A percentile compares a stretch with the other conserved stretches of the same genome.
Conservation (phyloP, 805 yeast genomes). For the Starmerella geochares region DNA sequence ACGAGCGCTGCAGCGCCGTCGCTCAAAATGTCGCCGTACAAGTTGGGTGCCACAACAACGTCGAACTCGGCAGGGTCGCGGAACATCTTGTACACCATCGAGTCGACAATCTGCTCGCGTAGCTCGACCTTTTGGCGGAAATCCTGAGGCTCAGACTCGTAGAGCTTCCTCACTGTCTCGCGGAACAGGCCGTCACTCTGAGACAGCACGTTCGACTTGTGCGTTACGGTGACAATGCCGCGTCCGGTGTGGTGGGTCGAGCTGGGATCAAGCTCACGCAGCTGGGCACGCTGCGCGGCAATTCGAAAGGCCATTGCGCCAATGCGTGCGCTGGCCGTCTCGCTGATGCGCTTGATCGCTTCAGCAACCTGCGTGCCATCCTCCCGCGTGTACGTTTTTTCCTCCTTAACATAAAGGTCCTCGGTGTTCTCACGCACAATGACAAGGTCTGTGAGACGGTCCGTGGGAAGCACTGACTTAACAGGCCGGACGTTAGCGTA, state of each 20-base stretch:
- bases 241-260: constrained; percentile 35
- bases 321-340: constrained; percentile 72
- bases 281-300: constrained; percentile 79
- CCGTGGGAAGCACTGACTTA: constrained; percentile 76
- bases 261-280: constrained; percentile 44
- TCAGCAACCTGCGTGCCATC: constrained; percentile 88
- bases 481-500: constrained; percentile 98
- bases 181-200: constrained; percentile 93
- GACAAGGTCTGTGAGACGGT: constrained; percentile 90
- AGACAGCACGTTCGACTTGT: constrained; percentile 89
- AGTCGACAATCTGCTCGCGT: constrained; percentile 96
- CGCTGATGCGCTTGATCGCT: constrained; percentile 93
- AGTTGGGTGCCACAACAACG: constrained; percentile 96
- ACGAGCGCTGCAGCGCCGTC: constrained; percentile 98
- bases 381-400: constrained; percentile 51
- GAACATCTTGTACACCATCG: constrained; percentile 98
- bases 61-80: constrained; percentile 96
- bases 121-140: constrained; percentile 47
- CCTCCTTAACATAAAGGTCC: constrained; percentile 93
- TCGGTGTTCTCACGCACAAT: constrained; percentile 98
- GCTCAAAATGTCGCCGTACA: constrained; percentile 92
- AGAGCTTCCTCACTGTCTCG: constrained; percentile 62
- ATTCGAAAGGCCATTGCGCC: constrained; percentile 87
- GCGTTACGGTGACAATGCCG: constrained; percentile 83
- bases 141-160: constrained; percentile 39